Percentiles rank a stretch among this genome's conserved stretches.
Conservation (phyloP, 1,284 basidiomycete species). For the Sanguinoderma infundibulare region DNA sequence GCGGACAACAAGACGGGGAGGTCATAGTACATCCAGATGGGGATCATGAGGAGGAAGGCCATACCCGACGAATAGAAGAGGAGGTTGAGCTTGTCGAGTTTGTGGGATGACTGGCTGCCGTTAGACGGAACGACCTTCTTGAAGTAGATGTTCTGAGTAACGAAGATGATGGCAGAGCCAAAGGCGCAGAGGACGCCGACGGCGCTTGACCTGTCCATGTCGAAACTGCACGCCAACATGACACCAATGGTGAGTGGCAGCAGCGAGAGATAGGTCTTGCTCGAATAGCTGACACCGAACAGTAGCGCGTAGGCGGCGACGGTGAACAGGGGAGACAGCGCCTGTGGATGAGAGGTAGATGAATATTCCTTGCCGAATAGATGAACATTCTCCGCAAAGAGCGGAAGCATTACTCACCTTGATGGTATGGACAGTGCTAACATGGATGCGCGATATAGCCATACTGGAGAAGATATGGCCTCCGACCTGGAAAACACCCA, state of each 20-base stretch:
- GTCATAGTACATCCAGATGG: constrained; percentile 91
- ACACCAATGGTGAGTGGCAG: constrained; percentile 94
- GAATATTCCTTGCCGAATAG: not conserved
- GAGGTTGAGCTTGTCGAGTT: constrained; percentile 97
- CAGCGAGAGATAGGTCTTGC: constrained; percentile 93
- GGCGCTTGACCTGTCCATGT: constrained; percentile 84
- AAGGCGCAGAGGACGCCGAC: constrained; percentile 90
- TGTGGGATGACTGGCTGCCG: constrained; percentile 58
- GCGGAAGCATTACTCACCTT: constrained; percentile 65
- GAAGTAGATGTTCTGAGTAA: constrained; percentile 98
- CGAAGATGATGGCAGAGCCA: constrained; percentile 94
- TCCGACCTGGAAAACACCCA: constrained; percentile 95
- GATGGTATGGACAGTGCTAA: constrained; percentile 98
- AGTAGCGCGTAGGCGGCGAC: constrained; percentile 93
- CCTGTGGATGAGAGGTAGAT: constrained; percentile 51
- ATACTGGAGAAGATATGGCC: constrained; percentile 98
- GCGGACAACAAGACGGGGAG: constrained; percentile 65
- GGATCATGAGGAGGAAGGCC: constrained; percentile 94
- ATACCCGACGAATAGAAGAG: constrained; percentile 94
- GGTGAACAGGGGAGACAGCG: constrained; percentile 95
- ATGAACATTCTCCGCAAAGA: not conserved
- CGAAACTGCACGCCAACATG: constrained; percentile 96
- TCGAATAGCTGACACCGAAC: constrained; percentile 92
- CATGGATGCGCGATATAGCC: constrained; percentile 94
- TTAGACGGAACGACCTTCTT: constrained; percentile 94